These are phyloP conservation scores for Creolimax fragrantissima DNA, from an alignment of 78 protist genomes.

Conservation along the genomic window DNA sequence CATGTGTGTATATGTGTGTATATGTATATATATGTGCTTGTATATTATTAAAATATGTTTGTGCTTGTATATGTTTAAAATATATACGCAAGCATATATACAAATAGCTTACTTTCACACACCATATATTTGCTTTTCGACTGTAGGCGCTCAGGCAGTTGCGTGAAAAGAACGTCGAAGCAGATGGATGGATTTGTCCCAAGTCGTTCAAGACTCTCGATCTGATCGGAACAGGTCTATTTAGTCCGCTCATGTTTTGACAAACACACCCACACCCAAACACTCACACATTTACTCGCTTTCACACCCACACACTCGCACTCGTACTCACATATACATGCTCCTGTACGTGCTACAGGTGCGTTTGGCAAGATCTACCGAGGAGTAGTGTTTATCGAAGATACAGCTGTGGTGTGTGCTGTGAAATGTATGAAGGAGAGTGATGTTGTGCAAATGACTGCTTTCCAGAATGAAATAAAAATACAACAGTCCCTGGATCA, in stretches of 20 bases:
- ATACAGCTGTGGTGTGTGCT: background rate
- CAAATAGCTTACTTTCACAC: too few relatives aligned
- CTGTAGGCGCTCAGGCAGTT: background rate
- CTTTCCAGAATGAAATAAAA: background rate
- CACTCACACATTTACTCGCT: too few relatives aligned
- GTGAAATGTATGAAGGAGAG: background rate
- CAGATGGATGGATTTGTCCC: background rate
- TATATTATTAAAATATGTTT: background rate
- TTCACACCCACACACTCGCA: too few relatives aligned
- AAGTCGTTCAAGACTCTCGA: background rate
- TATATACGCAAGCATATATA: too few relatives aligned
- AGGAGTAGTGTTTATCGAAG: background rate
- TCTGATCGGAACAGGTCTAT: background rate
- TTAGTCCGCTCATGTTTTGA: too few relatives aligned
- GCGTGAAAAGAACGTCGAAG: background rate
- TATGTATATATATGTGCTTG: background rate
- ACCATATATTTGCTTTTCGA: background rate
- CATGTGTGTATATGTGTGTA: background rate
- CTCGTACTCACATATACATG: too few relatives aligned
- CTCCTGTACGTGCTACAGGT: too few relatives aligned
- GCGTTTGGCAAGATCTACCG: background rate
- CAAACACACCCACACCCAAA: too few relatives aligned
- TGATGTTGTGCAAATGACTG: background rate
- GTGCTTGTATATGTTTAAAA: background rate
- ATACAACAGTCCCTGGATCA: background rate